phyloP scores from a whole-genome alignment of 2,329 filamentous ascomycete species.

The Penicillium sp. region DNA sequence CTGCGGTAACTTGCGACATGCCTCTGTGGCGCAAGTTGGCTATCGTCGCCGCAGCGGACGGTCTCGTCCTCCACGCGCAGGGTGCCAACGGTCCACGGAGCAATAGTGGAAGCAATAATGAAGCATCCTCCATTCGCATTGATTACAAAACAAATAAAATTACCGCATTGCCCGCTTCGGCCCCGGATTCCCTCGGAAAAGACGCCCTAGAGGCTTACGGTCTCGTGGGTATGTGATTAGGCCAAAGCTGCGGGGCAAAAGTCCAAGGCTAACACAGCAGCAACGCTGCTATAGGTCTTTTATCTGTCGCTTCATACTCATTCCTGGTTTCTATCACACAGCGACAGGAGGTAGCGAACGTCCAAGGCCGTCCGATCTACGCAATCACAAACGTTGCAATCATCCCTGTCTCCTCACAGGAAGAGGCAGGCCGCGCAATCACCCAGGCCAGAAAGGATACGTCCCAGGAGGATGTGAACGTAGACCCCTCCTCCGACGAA shows the following conservation, averaged over 20 bases:
- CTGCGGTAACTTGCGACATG: slow-evolving; percentile 53
- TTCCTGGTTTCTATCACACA: slow-evolving; percentile 86
- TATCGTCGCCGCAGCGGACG: slow-evolving; percentile 79
- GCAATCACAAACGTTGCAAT: slow-evolving; percentile 85
- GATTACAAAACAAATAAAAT: slow-evolving; percentile 66
- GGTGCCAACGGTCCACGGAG: slow-evolving; percentile 46
- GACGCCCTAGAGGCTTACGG: slow-evolving; percentile 52
- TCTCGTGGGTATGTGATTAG: slow-evolving; percentile 56
- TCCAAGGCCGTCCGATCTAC: slow-evolving; percentile 80
- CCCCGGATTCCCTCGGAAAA: slow-evolving; percentile 27
- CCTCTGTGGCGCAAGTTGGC: slow-evolving; percentile 78
- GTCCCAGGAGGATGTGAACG: slow-evolving; percentile 41
- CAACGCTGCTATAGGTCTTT: slow-evolving; percentile 63
- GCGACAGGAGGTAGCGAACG: slow-evolving; percentile 84
- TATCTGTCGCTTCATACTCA: slow-evolving; percentile 76
- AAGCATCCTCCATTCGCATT: slow-evolving; percentile 63
- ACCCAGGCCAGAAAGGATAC: slow-evolving; percentile 57
- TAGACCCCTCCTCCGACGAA: slow-evolving; percentile 29
- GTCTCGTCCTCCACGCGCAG: slow-evolving; percentile 76
- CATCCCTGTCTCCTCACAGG: slow-evolving; percentile 79
- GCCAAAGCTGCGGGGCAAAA: not conserved
- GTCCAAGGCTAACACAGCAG: slow-evolving; percentile 2
- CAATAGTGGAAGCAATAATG: slow-evolving; percentile 54
- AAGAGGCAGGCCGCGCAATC: slow-evolving; percentile 74
- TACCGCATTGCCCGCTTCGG: slow-evolving; percentile 44